phyloP scores from a whole-genome alignment of 2,329 filamentous ascomycete species.

The Diplodia intermedia region DNA sequence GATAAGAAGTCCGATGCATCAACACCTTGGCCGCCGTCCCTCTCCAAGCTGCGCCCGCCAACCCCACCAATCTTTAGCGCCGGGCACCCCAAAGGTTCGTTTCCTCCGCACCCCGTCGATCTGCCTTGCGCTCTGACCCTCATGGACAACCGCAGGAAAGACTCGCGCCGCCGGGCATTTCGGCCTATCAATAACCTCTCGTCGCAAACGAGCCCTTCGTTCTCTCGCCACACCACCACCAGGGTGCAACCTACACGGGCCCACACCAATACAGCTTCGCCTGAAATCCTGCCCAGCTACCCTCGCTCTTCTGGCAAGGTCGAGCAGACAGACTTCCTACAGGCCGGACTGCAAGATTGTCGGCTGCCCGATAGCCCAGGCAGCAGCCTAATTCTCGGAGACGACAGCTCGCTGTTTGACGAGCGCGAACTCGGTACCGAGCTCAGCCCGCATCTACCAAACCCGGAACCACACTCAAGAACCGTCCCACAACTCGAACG shows the following conservation, averaged over 20 bases:
- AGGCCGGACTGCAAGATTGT: background rate
- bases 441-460: background rate
- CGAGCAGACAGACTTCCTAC: background rate
- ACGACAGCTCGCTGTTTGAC: conserved; percentile 46
- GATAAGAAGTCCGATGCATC: conserved; percentile 8
- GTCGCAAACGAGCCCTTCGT: conserved; percentile 44
- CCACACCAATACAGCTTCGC: background rate
- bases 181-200: conserved; percentile 45
- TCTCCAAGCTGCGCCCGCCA: conserved; percentile 7
- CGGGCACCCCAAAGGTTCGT: conserved; percentile 23
- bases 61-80: conserved; percentile 18
- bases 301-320: background rate
- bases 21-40: conserved; percentile 11
- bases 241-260: background rate
- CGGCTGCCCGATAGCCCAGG: conserved; percentile 7
- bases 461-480: background rate
- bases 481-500: background rate
- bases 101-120: background rate
- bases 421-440: conserved; percentile 33
- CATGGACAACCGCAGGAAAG: conserved; percentile 25
- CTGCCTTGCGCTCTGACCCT: conserved; percentile 2
- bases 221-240: conserved; percentile 31
- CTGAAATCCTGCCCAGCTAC: background rate
- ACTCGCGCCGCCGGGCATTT: conserved; percentile 41
- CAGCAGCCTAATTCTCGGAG: conserved; percentile 35